Percentiles rank a stretch among this genome's conserved stretches.
Evolutionary conservation across 208 protist genomes (phyloP).

Genomic region (Leishmania arabica): DNA sequence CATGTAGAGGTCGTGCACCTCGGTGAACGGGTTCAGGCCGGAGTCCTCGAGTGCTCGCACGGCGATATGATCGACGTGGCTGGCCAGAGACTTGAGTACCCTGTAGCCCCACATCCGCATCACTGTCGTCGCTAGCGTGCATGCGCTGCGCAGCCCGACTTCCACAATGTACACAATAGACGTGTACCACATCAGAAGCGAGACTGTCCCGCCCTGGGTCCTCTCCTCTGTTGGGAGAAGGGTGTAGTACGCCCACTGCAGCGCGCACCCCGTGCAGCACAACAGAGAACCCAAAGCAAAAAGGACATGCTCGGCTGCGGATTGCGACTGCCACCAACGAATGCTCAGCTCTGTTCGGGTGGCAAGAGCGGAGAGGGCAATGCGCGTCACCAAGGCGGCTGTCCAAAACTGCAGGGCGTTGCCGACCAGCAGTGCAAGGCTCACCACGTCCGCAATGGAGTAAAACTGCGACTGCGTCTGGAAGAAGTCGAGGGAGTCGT

Average conservation of each 20-base stretch:
- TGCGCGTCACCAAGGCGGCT: conserved; percentile 28
- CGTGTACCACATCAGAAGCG: conserved; percentile 50
- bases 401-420: conserved; percentile 37
- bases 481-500: conserved; percentile 17
- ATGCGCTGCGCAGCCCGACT: conserved; percentile 23
- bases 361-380: conserved; percentile 35
- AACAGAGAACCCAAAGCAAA: conserved; percentile 1
- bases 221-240: conserved; percentile 23
- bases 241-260: conserved; percentile 80
- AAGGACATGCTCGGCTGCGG: conserved; percentile 15
- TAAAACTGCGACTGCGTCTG: conserved; percentile 27
- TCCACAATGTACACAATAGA: conserved; percentile 43
- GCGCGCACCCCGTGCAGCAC: conserved; percentile 20
- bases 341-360: conserved; percentile 27
- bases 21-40: conserved; percentile 49
- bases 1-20: conserved; percentile 48
- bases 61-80: conserved; percentile 1
- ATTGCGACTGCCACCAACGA: conserved; percentile 34
- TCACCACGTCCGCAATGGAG: conserved; percentile 20
- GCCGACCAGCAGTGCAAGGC: conserved; percentile 33
- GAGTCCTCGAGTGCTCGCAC: conserved; percentile 33
- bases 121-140: conserved; percentile 16
- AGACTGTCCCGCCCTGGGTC: conserved; percentile 13
- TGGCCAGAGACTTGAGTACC: conserved; percentile 16
- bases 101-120: conserved; percentile 37